phyloP scores from a whole-genome alignment of 2,329 filamentous ascomycete genomes.

The Leptographium wingfieldii region DNA sequence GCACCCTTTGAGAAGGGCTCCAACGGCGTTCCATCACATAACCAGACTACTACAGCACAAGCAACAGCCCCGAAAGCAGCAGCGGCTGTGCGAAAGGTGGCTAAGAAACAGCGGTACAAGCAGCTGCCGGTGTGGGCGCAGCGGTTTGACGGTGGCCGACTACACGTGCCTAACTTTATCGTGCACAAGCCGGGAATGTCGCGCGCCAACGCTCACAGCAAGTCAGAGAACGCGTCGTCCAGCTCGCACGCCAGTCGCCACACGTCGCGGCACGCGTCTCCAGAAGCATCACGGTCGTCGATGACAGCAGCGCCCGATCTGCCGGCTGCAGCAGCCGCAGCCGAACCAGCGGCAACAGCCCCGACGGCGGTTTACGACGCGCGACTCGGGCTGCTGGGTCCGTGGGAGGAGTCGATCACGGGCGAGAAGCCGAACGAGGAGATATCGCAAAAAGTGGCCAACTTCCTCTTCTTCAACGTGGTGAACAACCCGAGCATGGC shows the following conservation, averaged over 20 bases:
- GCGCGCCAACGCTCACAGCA: constrained; percentile 13
- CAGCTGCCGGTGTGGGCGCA: constrained; percentile 37
- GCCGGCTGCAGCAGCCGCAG: constrained; percentile 10
- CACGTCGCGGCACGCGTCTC: constrained; percentile 32
- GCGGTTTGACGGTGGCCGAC: constrained; percentile 23
- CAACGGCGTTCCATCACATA: constrained; percentile 23
- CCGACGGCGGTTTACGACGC: constrained; percentile 4
- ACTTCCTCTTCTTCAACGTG: constrained; percentile 66
- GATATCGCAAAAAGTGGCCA: constrained; percentile 61
- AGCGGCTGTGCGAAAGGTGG: constrained; percentile 7
- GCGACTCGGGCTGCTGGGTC: constrained; percentile 27
- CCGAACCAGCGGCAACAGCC: constrained; percentile 8
- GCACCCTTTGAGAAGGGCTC: constrained; percentile 30
- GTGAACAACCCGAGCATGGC: constrained; percentile 53
- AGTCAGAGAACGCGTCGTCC: constrained; percentile 17
- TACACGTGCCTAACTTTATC: constrained; percentile 31
- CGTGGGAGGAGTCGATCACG: constrained; percentile 57
- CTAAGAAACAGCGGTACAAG: constrained; percentile 27
- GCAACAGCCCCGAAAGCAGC: not conserved
- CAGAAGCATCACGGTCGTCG: constrained; percentile 12
- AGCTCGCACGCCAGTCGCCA: constrained; percentile 29
- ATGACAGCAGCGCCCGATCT: constrained; percentile 12
- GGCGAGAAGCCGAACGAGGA: constrained; percentile 61
- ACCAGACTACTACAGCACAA: not conserved
- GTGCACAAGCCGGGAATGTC: constrained; percentile 25